Evolutionary conservation across 1,284 basidiomycete species (phyloP).

Genomic region (Irpex lacteus): DNA sequence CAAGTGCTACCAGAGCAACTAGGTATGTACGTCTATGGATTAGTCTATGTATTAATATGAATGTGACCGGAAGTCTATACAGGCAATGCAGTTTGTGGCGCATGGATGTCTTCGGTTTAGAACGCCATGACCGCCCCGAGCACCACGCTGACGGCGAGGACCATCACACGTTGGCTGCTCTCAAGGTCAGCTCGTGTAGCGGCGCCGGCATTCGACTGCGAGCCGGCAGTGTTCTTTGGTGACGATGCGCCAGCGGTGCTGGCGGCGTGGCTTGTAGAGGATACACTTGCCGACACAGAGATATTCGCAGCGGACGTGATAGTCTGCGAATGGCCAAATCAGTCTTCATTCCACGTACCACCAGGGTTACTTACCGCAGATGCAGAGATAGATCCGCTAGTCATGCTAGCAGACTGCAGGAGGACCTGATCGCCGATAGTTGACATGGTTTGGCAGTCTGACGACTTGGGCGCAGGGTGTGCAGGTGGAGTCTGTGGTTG

Average conservation of each 20-base stretch:
- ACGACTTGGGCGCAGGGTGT: constrained; percentile 56
- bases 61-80: not conserved
- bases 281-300: not conserved
- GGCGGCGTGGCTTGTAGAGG: not conserved
- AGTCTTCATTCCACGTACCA: not conserved
- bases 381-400: not conserved
- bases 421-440: constrained; percentile 37
- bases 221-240: not conserved
- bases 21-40: not conserved
- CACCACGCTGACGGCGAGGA: not conserved
- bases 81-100: not conserved
- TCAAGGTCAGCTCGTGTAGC: not conserved
- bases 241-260: no score
- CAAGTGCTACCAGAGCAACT: not conserved
- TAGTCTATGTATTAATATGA: not conserved
- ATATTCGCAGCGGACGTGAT: not conserved
- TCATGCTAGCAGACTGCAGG: not conserved
- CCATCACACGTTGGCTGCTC: not conserved
- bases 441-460: constrained; percentile 43
- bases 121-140: not conserved
- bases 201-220: not conserved
- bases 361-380: not conserved
- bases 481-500: constrained; percentile 54
- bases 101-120: not conserved
- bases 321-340: not conserved